phyloP scores from a whole-genome alignment of 1,284 basidiomycete genomes.

The Naganishia sp. region DNA sequence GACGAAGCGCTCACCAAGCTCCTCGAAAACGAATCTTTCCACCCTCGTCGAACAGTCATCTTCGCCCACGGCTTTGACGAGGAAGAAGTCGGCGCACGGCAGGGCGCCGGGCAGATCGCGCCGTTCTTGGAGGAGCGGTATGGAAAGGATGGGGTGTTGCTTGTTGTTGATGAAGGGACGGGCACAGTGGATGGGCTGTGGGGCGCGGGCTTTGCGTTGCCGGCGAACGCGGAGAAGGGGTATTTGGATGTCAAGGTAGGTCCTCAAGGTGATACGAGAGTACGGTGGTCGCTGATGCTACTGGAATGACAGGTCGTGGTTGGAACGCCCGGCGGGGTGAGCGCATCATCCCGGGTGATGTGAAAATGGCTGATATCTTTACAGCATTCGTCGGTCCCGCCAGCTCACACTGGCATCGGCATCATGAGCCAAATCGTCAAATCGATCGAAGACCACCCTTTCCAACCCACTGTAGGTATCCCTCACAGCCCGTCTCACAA shows the following conservation, averaged over 20 bases:
- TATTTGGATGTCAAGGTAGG: conserved; percentile 48
- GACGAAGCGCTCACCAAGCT: conserved; percentile 52
- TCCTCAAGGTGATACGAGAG: background rate
- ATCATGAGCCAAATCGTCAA: conserved; percentile 50
- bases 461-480: conserved; percentile 41
- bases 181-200: conserved; percentile 48
- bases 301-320: conserved; percentile 41
- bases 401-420: conserved; percentile 53
- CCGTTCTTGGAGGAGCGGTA: conserved; percentile 49
- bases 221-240: conserved; percentile 58
- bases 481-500: conserved; percentile 37
- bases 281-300: conserved; percentile 1
- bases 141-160: conserved; percentile 51
- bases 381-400: conserved; percentile 51
- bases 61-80: conserved; percentile 54
- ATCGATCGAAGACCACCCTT: conserved; percentile 49
- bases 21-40: conserved; percentile 42
- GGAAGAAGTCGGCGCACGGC: conserved; percentile 54
- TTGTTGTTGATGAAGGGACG: conserved; percentile 57
- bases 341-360: conserved; percentile 17
- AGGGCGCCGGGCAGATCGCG: conserved; percentile 50
- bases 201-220: conserved; percentile 48
- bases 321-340: conserved; percentile 49
- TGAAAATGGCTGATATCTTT: conserved; percentile 45
- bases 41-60: conserved; percentile 50